phyloP scores from a whole-genome alignment of 192 early-diverging fungal species.

The Geranomyces michiganensis region DNA sequence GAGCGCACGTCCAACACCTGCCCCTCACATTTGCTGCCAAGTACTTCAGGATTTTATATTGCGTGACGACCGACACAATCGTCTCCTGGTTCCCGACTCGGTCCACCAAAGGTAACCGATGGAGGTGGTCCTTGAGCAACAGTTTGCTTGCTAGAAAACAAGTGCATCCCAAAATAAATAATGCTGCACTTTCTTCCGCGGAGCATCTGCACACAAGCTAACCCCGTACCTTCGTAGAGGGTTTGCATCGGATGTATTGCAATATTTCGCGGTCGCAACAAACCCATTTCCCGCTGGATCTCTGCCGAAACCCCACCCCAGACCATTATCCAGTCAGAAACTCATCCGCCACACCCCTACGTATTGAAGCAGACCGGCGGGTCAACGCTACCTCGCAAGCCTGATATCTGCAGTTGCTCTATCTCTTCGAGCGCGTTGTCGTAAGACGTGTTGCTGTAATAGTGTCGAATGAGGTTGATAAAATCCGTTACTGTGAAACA shows the following conservation, averaged over 20 bases:
- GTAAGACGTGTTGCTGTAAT: constrained; percentile 75
- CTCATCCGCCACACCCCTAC: too few species aligned
- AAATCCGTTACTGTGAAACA: constrained; percentile 86
- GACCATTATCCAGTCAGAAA: not conserved
- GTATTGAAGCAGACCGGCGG: too few species aligned
- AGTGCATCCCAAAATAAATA: constrained; percentile 2
- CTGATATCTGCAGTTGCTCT: constrained; percentile 73
- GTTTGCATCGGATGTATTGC: constrained; percentile 84
- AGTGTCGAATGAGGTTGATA: constrained; percentile 91
- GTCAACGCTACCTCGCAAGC: constrained; percentile 71
- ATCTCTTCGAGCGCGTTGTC: constrained; percentile 85
- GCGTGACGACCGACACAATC: constrained; percentile 89
- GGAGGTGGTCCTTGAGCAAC: constrained; percentile 79
- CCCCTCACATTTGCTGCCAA: constrained; percentile 77
- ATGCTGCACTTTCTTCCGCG: not conserved
- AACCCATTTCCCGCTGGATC: constrained; percentile 62
- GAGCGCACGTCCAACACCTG: too few species aligned
- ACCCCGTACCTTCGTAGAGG: constrained; percentile 69
- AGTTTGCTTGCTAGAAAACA: constrained; percentile 63
- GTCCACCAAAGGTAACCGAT: constrained; percentile 89
- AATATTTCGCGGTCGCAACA: constrained; percentile 61
- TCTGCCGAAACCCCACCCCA: constrained; percentile 41
- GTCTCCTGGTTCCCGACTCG: constrained; percentile 74
- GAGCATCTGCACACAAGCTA: not conserved
- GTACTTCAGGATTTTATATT: constrained; percentile 85